phyloP scores from a whole-genome alignment of 2,329 filamentous ascomycete genomes.

The Apiospora pterosperma region DNA sequence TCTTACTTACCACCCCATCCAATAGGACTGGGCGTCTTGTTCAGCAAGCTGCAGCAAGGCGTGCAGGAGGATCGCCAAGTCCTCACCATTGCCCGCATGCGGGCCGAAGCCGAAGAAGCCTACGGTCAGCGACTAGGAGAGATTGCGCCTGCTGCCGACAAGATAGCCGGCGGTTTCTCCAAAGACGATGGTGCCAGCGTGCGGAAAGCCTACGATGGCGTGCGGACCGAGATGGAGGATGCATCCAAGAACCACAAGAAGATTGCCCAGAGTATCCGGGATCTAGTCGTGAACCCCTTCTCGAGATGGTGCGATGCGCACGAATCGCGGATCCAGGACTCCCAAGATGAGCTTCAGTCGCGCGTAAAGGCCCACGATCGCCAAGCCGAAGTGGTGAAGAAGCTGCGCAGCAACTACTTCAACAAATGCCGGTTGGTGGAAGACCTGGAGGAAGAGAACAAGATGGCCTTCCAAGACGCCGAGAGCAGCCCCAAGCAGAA shows the following conservation, averaged over 20 bases:
- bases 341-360: conserved; percentile 87
- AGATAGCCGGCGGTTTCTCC: conserved; percentile 76
- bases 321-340: conserved; percentile 84
- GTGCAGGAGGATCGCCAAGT: conserved; percentile 94
- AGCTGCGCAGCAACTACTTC: conserved; percentile 94
- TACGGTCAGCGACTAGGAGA: conserved; percentile 80
- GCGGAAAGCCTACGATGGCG: conserved; percentile 94
- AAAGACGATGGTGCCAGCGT: conserved; percentile 95
- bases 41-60: conserved; percentile 94
- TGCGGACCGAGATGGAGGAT: conserved; percentile 88
- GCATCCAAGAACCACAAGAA: conserved; percentile 88
- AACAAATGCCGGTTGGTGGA: conserved; percentile 97
- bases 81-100: conserved; percentile 85
- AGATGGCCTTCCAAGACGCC: conserved; percentile 92
- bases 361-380: conserved; percentile 92
- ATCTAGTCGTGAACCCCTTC: conserved; percentile 93
- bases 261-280: conserved; percentile 93
- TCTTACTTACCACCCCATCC: background rate
- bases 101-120: conserved; percentile 89
- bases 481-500: conserved; percentile 55
- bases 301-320: conserved; percentile 95
- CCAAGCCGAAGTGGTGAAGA: conserved; percentile 86
- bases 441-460: conserved; percentile 97
- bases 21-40: conserved; percentile 82
- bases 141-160: conserved; percentile 79